Evolutionary conservation across 192 early-diverging fungal species (phyloP), one percentile per base, ranked within the genome.

Genomic region (Polychytrium aggregatum): DNA sequence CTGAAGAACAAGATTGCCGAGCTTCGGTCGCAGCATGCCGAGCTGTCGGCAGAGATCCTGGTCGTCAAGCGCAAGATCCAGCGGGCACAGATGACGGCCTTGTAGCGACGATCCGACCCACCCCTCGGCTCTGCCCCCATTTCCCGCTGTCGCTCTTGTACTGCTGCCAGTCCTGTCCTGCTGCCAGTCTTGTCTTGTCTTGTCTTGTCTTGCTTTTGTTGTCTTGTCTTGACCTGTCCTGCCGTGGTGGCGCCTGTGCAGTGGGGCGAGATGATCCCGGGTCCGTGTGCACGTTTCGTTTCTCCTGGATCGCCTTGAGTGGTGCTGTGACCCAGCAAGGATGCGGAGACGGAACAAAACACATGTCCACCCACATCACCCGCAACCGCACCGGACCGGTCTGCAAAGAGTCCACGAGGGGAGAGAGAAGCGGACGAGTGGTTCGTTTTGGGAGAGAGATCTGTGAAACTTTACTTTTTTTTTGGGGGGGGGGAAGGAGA

Each of bases 51-150:
- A 17, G 57, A 70, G 40, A 65, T 60, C 2, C 48, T 66, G 14
- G 54, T 52, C 18, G 48, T 63, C 17, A 57, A 63, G 41, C 37
- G 62, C 20, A 52, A 59, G 35, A 70, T 70, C 30, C 62, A 66
- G 33, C 46, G 56, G 41, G 46, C 58, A 28, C 52, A 55, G 53
- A 58, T 58, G 16, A 13, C 49, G 13, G 55, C 22, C 16, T 37
- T 37, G 35, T 16, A 37, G 35, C 9, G n/a, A 16, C n/a, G 9
- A 16, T 11, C 9, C 35, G n/a, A 37, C n/a, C 9, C 35, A 37
- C 9, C 9, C 35, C 9, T 11, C 9, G 9, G 35, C 35, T 11
- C 35, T 37, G 9, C n/a, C n/a, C 35, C n/a, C 35, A 37, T 16
- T 37, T 37, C 35, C n/a, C 9, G n/a, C 9, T 37, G 9, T 9